phyloP scores from a whole-genome alignment of 495 filamentous ascomycete genomes.

The Opeltia flavorubescens region DNA sequence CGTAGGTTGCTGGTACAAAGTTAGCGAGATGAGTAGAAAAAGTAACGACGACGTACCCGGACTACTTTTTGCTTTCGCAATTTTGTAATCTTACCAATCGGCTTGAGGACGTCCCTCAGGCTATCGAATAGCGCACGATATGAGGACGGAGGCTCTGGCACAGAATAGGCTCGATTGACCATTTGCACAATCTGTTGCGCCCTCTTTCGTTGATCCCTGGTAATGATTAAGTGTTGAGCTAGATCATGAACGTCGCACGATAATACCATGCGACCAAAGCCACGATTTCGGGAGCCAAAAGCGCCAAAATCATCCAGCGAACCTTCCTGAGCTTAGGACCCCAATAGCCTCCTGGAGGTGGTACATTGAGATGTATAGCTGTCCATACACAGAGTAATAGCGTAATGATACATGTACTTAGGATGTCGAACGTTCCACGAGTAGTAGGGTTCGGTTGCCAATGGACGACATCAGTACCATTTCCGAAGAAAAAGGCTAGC shows the following conservation, averaged over 20 bases:
- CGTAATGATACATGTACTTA: slow-evolving; percentile 25
- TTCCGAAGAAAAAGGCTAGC: slow-evolving; percentile 5
- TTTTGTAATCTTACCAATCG: not conserved
- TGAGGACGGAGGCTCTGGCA: slow-evolving; percentile 1
- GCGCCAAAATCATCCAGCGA: slow-evolving; percentile 18
- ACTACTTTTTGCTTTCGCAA: not conserved
- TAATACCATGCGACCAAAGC: slow-evolving; percentile 13
- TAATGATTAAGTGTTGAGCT: not conserved
- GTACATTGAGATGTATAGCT: slow-evolving; percentile 28
- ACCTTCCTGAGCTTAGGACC: slow-evolving; percentile 12
- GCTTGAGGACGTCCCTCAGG: not conserved
- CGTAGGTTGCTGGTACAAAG: not conserved
- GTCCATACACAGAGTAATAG: slow-evolving; percentile 28
- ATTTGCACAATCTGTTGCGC: not conserved
- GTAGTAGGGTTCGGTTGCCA: slow-evolving; percentile 6
- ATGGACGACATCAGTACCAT: slow-evolving; percentile 4
- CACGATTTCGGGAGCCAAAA: slow-evolving; percentile 23
- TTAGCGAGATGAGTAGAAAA: not conserved
- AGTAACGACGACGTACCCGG: not conserved
- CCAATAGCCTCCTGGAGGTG: slow-evolving; percentile 4
- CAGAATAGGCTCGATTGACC: not conserved
- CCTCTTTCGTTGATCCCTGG: slow-evolving; percentile 1
- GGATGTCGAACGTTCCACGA: slow-evolving; percentile 25
- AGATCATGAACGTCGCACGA: not conserved
- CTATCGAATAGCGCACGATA: not conserved